phyloP scores from a whole-genome alignment of 2,329 filamentous ascomycete species.

The Alternaria arborescens region DNA sequence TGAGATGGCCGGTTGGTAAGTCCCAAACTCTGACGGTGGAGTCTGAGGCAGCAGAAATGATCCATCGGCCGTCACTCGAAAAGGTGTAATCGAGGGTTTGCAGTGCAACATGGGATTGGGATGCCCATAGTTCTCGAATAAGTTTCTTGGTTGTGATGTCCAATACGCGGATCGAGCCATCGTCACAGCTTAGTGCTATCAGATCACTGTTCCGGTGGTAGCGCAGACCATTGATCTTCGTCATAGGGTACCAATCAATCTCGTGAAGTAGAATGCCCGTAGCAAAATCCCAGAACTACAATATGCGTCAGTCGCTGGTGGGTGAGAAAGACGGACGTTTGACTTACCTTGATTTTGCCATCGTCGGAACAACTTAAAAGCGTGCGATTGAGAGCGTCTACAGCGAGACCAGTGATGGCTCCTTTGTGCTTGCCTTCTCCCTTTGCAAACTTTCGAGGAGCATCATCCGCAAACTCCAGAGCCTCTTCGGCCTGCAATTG shows the following conservation, averaged over 20 bases:
- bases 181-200: slow-evolving; percentile 87
- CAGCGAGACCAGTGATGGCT: slow-evolving; percentile 82
- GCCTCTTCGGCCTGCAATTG: slow-evolving; percentile 66
- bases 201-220: slow-evolving; percentile 87
- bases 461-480: slow-evolving; percentile 19
- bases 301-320: slow-evolving; percentile 19
- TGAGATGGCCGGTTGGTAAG: slow-evolving; percentile 91
- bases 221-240: slow-evolving; percentile 76
- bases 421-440: slow-evolving; percentile 78
- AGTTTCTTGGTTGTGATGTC: slow-evolving; percentile 90
- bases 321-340: background rate
- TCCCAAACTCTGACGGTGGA: slow-evolving; percentile 89
- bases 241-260: slow-evolving; percentile 83
- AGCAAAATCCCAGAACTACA: slow-evolving; percentile 89
- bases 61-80: slow-evolving; percentile 92
- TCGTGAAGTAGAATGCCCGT: slow-evolving; percentile 81
- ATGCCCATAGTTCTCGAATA: slow-evolving; percentile 85
- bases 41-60: slow-evolving; percentile 86
- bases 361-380: slow-evolving; percentile 89
- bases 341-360: slow-evolving; percentile 80
- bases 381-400: slow-evolving; percentile 87
- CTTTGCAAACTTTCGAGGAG: slow-evolving; percentile 52
- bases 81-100: slow-evolving; percentile 65
- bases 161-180: slow-evolving; percentile 85
- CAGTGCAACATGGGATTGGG: slow-evolving; percentile 60